phyloP scores from a whole-genome alignment of 345 rosid species.

The Gossypium stocksii region DNA sequence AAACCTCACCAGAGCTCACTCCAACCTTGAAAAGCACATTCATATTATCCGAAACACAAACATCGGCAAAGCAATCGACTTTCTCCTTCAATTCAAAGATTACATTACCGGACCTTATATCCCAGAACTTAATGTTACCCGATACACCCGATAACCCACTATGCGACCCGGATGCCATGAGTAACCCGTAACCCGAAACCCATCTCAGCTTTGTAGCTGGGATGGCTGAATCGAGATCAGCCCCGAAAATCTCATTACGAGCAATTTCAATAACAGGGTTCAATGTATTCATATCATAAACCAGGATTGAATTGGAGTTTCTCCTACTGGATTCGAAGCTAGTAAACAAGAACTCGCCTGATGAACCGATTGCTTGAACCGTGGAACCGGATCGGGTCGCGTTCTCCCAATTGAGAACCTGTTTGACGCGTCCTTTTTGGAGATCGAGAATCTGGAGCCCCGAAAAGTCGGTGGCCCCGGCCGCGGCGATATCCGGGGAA shows the following conservation, averaged over 20 bases:
- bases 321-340: slow-evolving; percentile 93
- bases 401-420: slow-evolving; percentile 67
- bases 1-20: slow-evolving; percentile 68
- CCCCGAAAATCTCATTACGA: slow-evolving; percentile 64
- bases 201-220: slow-evolving; percentile 81
- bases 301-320: slow-evolving; percentile 79
- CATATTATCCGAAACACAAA: slow-evolving; percentile 63
- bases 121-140: slow-evolving; percentile 78
- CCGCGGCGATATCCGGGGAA: slow-evolving; percentile 55
- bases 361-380: slow-evolving; percentile 80
- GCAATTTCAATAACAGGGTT: slow-evolving; percentile 67
- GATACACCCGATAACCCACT: slow-evolving; percentile 70
- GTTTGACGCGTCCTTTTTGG: slow-evolving; percentile 51
- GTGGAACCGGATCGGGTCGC: slow-evolving; percentile 63
- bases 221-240: slow-evolving; percentile 68
- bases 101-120: slow-evolving; percentile 62
- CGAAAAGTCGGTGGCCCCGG: slow-evolving; percentile 85
- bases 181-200: slow-evolving; percentile 50
- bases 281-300: slow-evolving; percentile 61
- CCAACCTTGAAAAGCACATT: slow-evolving; percentile 74
- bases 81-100: slow-evolving; percentile 77
- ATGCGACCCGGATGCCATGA: slow-evolving; percentile 91
- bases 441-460: slow-evolving; percentile 83
- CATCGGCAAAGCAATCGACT: slow-evolving; percentile 80
- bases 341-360: slow-evolving; percentile 50